Percentiles rank a stretch among this genome's conserved stretches.
Evolutionary conservation across 2,329 filamentous ascomycete species (phyloP).

Genomic region (Xylariaceae sp.): DNA sequence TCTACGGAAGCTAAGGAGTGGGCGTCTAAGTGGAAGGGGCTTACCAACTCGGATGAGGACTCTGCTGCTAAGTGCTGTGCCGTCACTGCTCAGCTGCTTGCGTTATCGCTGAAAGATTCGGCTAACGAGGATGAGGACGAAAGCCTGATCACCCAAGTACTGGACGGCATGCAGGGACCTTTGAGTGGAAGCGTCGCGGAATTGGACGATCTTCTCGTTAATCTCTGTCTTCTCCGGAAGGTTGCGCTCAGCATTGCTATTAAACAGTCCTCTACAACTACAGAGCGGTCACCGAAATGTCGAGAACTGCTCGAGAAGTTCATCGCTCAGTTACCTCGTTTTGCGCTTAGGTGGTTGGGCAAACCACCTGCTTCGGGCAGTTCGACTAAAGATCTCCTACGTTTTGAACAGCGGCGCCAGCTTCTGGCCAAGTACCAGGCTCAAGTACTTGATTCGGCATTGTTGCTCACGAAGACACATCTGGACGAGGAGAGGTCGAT

Average conservation of each 20-base stretch:
- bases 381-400: conserved; percentile 53
- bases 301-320: conserved; percentile 50
- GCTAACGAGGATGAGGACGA: conserved; percentile 41
- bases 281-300: conserved; percentile 12
- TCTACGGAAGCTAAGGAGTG: conserved; percentile 52
- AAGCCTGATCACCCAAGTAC: conserved; percentile 44
- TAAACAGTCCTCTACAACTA: conserved; percentile 15
- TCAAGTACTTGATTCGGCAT: conserved; percentile 56
- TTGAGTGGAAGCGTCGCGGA: conserved; percentile 57
- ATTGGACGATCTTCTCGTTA: conserved; percentile 57
- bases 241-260: conserved; percentile 48
- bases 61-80: conserved; percentile 50
- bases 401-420: conserved; percentile 58
- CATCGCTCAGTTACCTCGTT: conserved; percentile 55
- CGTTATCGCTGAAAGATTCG: conserved; percentile 48
- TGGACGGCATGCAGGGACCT: conserved; percentile 53
- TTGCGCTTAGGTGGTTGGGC: conserved; percentile 59
- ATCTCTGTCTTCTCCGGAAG: conserved; percentile 53
- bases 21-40: conserved; percentile 44
- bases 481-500: conserved; percentile 44
- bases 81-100: conserved; percentile 51
- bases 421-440: conserved; percentile 49
- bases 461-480: conserved; percentile 52
- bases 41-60: conserved; percentile 39
- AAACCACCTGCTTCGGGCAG: conserved; percentile 50